Evolutionary conservation across 257 asterid species (phyloP), one percentile per base, ranked within the genome.

Genomic region (Lithospermum erythrorhizon): DNA sequence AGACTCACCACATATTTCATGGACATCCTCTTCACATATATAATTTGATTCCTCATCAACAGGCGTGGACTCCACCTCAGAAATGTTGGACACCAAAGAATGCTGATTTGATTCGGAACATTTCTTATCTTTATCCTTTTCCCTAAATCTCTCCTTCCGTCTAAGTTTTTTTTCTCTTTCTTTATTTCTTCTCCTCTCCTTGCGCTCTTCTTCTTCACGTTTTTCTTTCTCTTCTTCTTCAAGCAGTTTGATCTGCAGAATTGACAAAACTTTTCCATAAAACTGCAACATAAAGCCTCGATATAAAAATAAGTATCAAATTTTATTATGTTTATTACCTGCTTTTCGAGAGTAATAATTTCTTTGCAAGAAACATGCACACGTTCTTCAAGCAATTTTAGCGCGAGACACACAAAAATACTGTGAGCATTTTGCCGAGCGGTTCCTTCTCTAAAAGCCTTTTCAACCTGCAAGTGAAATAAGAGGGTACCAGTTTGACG

Each of bases 221-320:
- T 93, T 93, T 78, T 93, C 99, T 74, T 78, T 93, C 81, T 89
- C 99, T 74, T 89, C 99, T 80, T 93, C 99, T 75, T 93, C 97
- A 60, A 93, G 96, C 69, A 93, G 99, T 73, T 89, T 89, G 85
- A 66, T 79, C 99, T 93, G 76, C 71, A 74, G 49, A 60, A 70
- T 66, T 51, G 70, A 48, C 61, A 72, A 61, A 53, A 66, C 62
- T 67, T 20, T 41, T 30, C 63, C 65, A 61, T 57, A 45, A 53
- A 68, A 11, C 16, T 55, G 11, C 21, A 52, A 53, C 64, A 60
- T 63, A 52, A 62, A 68, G 59, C 41, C 27, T 21, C 23, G 55
- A 57, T 11, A 65, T 18, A 66, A 70, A 67, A 55, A 65, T 30
- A 68, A 63, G 53, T 37, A 58, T 55, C 30, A 53, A 51, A 35